Percentiles rank a stretch among this genome's conserved stretches.
Conservation (phyloP, 257 asterid genomes). For the Cordia subcordata region DNA sequence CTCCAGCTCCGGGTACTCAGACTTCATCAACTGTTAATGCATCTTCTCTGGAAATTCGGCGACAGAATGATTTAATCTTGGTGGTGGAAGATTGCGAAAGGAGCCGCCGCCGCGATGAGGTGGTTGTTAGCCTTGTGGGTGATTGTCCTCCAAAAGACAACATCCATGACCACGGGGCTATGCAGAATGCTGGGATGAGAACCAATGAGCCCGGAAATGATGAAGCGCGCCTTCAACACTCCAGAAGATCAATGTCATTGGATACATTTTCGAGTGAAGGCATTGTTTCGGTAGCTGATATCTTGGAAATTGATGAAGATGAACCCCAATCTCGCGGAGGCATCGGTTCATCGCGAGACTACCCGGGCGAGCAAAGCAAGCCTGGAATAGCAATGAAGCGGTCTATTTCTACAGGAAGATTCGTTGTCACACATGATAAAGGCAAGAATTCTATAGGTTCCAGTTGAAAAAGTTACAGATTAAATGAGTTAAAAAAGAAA, state of each 20-base stretch:
- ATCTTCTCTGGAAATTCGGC: slow-evolving; percentile 25
- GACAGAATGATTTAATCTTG: slow-evolving; percentile 35
- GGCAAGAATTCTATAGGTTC: slow-evolving; percentile 31
- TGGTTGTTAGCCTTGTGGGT: slow-evolving; percentile 13
- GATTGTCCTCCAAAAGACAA: slow-evolving; percentile 15
- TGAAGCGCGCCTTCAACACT: slow-evolving; percentile 15
- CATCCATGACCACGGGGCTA: not conserved
- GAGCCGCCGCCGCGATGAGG: slow-evolving; percentile 10
- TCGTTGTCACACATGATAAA: slow-evolving; percentile 32
- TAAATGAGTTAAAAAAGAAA: not conserved
- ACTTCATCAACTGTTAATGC: slow-evolving; percentile 2
- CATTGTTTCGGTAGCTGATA: slow-evolving; percentile 17
- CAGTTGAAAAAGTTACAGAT: slow-evolving; percentile 23
- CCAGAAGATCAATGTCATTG: slow-evolving; percentile 36
- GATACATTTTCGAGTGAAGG: slow-evolving; percentile 31
- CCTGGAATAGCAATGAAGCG: slow-evolving; percentile 35
- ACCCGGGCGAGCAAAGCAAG: slow-evolving; percentile 11
- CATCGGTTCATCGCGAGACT: slow-evolving; percentile 29
- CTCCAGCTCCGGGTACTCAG: slow-evolving; percentile 14
- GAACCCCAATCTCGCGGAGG: slow-evolving; percentile 9
- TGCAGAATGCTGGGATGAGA: slow-evolving; percentile 12
- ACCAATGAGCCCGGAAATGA: slow-evolving; percentile 1
- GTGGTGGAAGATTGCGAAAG: slow-evolving; percentile 40
- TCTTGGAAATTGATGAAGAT: slow-evolving; percentile 16
- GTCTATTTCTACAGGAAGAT: slow-evolving; percentile 47